Evolutionary conservation across 2,329 filamentous ascomycete species (phyloP).

Genomic region (Cladosporium colombiae): DNA sequence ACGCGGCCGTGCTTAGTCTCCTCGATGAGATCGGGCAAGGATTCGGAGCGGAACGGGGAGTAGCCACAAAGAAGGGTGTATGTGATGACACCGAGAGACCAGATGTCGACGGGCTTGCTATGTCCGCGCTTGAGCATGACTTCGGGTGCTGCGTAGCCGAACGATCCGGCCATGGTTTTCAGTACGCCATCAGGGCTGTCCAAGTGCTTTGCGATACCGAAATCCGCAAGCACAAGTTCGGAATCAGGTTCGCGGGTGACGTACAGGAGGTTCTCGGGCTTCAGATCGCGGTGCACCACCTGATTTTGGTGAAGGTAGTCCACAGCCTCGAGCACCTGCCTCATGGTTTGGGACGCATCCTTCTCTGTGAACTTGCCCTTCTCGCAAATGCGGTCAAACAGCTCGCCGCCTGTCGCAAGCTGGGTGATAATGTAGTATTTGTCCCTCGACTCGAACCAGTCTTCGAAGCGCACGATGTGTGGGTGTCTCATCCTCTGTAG

Average conservation of each 20-base stretch:
- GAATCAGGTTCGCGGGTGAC: constrained; percentile 76
- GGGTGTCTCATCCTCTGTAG: constrained; percentile 87
- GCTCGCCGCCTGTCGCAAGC: constrained; percentile 89
- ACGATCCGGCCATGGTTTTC: constrained; percentile 97
- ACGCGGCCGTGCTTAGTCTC: constrained; percentile 84
- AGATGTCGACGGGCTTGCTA: constrained; percentile 98
- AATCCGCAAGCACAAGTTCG: constrained; percentile 89
- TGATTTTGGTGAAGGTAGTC: constrained; percentile 93
- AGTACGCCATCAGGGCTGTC: constrained; percentile 87
- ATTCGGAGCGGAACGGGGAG: constrained; percentile 96
- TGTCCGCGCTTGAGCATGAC: constrained; percentile 98
- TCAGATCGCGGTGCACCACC: constrained; percentile 95
- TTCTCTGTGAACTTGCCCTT: constrained; percentile 98
- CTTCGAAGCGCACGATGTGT: constrained; percentile 94
- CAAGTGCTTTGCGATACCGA: constrained; percentile 97
- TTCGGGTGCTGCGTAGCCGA: constrained; percentile 95
- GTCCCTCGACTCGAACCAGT: constrained; percentile 99
- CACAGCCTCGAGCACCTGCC: constrained; percentile 88
- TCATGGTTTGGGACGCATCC: constrained; percentile 93
- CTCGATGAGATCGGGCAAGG: constrained; percentile 86
- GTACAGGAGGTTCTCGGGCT: constrained; percentile 96
- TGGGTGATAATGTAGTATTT: constrained; percentile 99
- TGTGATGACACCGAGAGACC: constrained; percentile 97
- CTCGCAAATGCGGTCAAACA: constrained; percentile 98
- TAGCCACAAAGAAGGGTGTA: constrained; percentile 98